Evolutionary conservation across 2,329 filamentous ascomycete species (phyloP).

Genomic region (Ophiocordyceps camponoti-leonardi): DNA sequence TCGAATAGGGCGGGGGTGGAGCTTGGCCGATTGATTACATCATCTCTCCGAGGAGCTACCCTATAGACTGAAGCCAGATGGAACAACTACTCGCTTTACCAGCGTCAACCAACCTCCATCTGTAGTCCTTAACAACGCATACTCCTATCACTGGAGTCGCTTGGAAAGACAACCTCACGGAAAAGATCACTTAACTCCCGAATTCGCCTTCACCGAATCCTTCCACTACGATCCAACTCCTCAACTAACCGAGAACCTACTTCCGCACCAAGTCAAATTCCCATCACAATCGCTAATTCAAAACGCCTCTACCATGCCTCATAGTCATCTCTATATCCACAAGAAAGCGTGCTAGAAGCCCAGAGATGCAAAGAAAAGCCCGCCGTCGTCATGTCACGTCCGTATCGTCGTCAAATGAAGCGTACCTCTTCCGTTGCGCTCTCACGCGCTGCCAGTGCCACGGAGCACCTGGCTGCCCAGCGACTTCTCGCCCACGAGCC

Average conservation of each 20-base stretch:
- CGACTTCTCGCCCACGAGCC: slow-evolving; percentile 9
- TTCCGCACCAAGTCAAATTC: neutral
- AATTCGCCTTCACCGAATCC: too few species aligned
- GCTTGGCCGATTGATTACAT: neutral
- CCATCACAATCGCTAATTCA: neutral
- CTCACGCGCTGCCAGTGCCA: neutral
- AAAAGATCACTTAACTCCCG: too few species aligned
- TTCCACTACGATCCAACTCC: too few species aligned
- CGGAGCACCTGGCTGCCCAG: slow-evolving; percentile 8
- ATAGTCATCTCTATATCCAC: neutral
- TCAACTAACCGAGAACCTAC: too few species aligned
- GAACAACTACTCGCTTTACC: too few species aligned
- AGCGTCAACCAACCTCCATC: too few species aligned
- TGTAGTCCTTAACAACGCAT: too few species aligned
- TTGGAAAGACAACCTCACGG: too few species aligned
- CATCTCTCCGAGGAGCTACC: neutral
- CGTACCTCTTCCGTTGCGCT: neutral
- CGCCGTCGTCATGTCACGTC: neutral
- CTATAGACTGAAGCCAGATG: too few species aligned
- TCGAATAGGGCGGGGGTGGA: neutral
- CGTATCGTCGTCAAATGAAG: neutral
- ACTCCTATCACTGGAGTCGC: too few species aligned
- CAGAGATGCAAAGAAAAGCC: neutral
- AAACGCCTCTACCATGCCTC: neutral
- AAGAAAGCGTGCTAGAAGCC: neutral